These are phyloP conservation scores for Penium margaritaceum DNA, from an alignment of 139 green algal genomes.

Conservation along the genomic window DNA sequence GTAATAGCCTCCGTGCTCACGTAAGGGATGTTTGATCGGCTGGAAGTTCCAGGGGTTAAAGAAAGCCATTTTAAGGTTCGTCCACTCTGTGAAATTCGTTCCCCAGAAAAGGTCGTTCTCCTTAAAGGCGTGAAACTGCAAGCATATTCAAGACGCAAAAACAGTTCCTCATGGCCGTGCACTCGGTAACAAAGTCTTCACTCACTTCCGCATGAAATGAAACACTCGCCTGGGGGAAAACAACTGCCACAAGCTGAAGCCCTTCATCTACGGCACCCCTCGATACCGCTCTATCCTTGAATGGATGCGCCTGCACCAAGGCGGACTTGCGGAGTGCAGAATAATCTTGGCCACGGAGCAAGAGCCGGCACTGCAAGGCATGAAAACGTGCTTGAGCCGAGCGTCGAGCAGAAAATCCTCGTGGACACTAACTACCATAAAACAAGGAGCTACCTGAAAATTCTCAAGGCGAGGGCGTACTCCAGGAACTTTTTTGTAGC, in stretches of 20 bases:
- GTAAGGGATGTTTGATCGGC: slow-evolving; percentile 19
- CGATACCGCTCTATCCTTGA: neutral
- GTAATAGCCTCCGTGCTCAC: slow-evolving; percentile 15
- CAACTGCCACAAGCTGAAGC: slow-evolving; percentile 3
- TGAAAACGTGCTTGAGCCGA: too few species aligned
- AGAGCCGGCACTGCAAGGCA: slow-evolving; percentile 12
- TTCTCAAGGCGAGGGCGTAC: neutral
- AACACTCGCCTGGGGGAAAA: slow-evolving; percentile 21
- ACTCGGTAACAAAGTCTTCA: neutral
- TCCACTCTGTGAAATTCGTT: slow-evolving; percentile 26
- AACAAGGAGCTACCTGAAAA: neutral
- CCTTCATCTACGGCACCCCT: slow-evolving; percentile 2
- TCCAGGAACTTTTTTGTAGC: slow-evolving; percentile 6
- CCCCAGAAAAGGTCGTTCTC: slow-evolving; percentile 23
- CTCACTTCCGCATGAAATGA: too few species aligned
- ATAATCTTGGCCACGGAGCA: slow-evolving; percentile 17
- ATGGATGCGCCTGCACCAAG: slow-evolving; percentile 8
- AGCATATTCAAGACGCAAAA: neutral
- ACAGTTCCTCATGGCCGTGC: neutral
- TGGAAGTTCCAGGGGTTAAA: slow-evolving; percentile 22
- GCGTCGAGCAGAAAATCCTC: neutral
- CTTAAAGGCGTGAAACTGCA: slow-evolving; percentile 24
- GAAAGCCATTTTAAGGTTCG: slow-evolving; percentile 19
- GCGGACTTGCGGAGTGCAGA: neutral
- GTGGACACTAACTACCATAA: neutral